A percentile compares a stretch with the other conserved stretches of the same genome.
Evolutionary conservation across 352 stramenopile genomes (phyloP).

Genomic region (Phytophthora litchii): DNA sequence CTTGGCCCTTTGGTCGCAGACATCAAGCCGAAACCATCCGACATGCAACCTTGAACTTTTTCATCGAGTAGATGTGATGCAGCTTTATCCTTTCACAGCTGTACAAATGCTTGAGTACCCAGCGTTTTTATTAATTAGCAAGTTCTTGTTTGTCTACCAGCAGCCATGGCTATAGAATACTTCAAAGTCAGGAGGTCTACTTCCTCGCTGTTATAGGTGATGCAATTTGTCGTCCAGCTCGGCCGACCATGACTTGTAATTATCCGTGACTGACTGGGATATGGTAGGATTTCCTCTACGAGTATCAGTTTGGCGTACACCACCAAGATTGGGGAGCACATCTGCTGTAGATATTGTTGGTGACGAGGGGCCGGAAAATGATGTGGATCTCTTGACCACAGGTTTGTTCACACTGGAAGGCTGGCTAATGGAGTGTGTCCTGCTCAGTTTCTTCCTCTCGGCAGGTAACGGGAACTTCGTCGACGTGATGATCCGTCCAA

Average conservation of each 20-base stretch:
- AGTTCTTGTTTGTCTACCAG: neutral
- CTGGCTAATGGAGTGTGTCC: constrained; percentile 30
- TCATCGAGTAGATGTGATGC: no score
- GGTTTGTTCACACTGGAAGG: constrained; percentile 38
- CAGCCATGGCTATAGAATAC: constrained; percentile 18
- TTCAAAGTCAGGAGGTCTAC: constrained; percentile 5
- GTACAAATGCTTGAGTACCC: no score
- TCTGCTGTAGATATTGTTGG: constrained; percentile 19
- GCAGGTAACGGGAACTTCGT: constrained; percentile 38
- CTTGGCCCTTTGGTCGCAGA: constrained; percentile 45
- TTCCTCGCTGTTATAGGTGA: constrained; percentile 28
- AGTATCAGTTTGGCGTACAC: neutral
- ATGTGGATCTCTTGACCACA: constrained; percentile 27
- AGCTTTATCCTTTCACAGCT: no score
- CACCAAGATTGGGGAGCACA: constrained; percentile 6
- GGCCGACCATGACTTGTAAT: constrained; percentile 60
- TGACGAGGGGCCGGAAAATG: constrained; percentile 33
- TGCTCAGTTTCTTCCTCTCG: constrained; percentile 21
- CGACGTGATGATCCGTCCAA: constrained; percentile 54
- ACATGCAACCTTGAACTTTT: no score
- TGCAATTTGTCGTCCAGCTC: constrained; percentile 62
- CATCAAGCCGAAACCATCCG: neutral
- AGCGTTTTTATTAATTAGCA: no score
- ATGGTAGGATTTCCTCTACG: constrained; percentile 7
- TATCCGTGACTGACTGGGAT: constrained; percentile 48